Evolutionary conservation across 495 filamentous ascomycete genomes (phyloP).

Genomic region (Penicillium cosmopolitanum): DNA sequence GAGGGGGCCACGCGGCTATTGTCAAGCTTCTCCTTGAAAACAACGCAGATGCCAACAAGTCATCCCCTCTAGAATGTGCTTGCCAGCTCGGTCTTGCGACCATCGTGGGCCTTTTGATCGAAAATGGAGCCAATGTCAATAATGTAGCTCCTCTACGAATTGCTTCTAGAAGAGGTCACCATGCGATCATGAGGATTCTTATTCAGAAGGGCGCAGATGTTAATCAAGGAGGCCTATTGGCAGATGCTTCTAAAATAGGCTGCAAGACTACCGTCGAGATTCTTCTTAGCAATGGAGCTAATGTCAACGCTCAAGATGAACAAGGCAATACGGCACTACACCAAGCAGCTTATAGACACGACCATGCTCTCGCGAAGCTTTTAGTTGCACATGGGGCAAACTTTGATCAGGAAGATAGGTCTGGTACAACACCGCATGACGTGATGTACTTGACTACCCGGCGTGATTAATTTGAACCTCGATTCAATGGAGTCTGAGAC

Average conservation of each 20-base stretch:
- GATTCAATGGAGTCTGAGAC: too few relatives aligned
- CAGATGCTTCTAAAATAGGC: background rate
- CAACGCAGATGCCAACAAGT: too few relatives aligned
- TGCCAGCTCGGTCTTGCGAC: too few relatives aligned
- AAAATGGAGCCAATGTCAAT: background rate
- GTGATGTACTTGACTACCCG: too few relatives aligned
- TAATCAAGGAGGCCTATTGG: background rate
- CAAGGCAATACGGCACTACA: background rate
- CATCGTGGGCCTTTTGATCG: slow-evolving; percentile 4
- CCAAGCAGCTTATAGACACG: background rate
- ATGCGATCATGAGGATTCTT: background rate
- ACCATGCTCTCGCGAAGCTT: background rate
- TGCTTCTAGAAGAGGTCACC: background rate
- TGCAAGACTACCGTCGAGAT: background rate
- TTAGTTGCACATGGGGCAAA: background rate
- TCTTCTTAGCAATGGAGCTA: background rate
- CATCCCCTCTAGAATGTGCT: too few relatives aligned
- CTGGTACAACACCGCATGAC: background rate
- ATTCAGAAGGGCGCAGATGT: background rate
- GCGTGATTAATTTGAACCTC: too few relatives aligned
- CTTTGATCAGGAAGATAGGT: background rate
- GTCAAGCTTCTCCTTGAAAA: background rate
- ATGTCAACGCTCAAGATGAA: background rate
- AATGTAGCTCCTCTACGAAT: background rate
- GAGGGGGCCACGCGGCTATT: background rate